Evolutionary conservation across 2,329 filamentous ascomycete genomes (phyloP).

Genomic region (Orbilia blumenaviensis): DNA sequence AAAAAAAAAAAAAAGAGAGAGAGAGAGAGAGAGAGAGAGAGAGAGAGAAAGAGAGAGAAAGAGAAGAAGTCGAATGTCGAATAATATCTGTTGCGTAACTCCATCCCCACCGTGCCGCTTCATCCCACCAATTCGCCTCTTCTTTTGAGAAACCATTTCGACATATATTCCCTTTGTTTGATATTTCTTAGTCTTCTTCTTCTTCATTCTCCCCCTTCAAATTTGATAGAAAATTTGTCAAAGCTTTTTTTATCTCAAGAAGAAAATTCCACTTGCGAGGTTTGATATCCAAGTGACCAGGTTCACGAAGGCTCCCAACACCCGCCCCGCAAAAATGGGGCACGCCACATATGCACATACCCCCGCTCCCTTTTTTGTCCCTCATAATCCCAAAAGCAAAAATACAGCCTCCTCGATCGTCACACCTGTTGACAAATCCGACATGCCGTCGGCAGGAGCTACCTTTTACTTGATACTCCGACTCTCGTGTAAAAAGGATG

Average conservation of each 20-base stretch:
- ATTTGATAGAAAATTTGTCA: constrained; percentile 32
- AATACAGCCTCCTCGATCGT: constrained; percentile 20
- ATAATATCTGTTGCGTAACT: background rate
- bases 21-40: too few relatives aligned
- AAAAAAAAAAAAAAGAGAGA: too few relatives aligned
- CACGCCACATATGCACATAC: constrained; percentile 23
- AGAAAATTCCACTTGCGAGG: background rate
- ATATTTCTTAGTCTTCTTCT: too few relatives aligned
- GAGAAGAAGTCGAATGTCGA: too few relatives aligned
- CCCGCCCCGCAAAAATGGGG: constrained; percentile 36
- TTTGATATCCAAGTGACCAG: background rate
- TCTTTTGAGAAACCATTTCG: background rate
- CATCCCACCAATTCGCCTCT: background rate
- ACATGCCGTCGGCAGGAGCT: constrained; percentile 35
- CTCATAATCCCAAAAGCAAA: constrained; percentile 30
- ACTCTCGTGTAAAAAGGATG: constrained; percentile 2
- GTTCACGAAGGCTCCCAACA: constrained; percentile 9
- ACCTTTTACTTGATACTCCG: constrained; percentile 8
- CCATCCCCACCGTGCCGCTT: background rate
- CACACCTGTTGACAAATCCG: constrained; percentile 12
- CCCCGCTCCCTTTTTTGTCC: constrained; percentile 37
- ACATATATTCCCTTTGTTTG: too few relatives aligned
- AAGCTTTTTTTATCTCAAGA: background rate
- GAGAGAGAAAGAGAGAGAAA: too few relatives aligned
- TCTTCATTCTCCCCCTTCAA: too few relatives aligned